phyloP scores from a whole-genome alignment of 1,284 basidiomycete genomes.

The Ustilago trichophora region DNA sequence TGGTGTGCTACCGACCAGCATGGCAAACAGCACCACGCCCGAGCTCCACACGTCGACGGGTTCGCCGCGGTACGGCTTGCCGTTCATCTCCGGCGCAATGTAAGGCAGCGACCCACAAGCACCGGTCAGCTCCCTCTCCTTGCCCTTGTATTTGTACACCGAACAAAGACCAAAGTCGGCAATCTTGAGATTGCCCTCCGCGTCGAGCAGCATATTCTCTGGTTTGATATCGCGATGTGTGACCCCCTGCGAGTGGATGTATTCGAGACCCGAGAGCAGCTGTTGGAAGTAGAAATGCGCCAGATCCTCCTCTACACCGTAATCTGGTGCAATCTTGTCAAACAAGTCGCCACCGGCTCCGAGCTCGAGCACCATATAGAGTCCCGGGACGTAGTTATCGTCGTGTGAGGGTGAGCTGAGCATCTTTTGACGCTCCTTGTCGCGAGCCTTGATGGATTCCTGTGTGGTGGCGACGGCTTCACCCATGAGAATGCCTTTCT shows the following conservation, averaged over 20 bases:
- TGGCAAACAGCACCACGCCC: slow-evolving; percentile 93
- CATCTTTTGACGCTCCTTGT: slow-evolving; percentile 46
- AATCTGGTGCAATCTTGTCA: slow-evolving; percentile 91
- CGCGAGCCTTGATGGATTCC: slow-evolving; percentile 69
- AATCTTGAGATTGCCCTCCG: slow-evolving; percentile 77
- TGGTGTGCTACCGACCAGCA: slow-evolving; percentile 92
- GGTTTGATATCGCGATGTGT: slow-evolving; percentile 69
- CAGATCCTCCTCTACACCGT: slow-evolving; percentile 85
- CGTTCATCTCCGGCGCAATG: slow-evolving; percentile 80
- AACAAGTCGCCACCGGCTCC: slow-evolving; percentile 95
- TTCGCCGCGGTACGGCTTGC: slow-evolving; percentile 80
- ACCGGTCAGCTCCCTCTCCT: slow-evolving; percentile 70
- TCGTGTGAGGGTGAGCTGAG: slow-evolving; percentile 40
- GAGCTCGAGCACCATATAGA: slow-evolving; percentile 92
- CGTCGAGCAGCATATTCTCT: slow-evolving; percentile 70
- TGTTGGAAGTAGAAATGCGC: slow-evolving; percentile 93
- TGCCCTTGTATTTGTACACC: slow-evolving; percentile 88
- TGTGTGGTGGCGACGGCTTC: slow-evolving; percentile 68
- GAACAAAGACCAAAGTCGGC: slow-evolving; percentile 94
- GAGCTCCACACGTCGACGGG: slow-evolving; percentile 93
- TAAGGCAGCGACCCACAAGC: slow-evolving; percentile 92
- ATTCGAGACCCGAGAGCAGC: slow-evolving; percentile 78
- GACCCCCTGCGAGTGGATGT: slow-evolving; percentile 78
- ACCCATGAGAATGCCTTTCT: slow-evolving; percentile 45
- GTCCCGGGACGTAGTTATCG: slow-evolving; percentile 68